A percentile compares a stretch with the other conserved stretches of the same genome.
Evolutionary conservation across 2,329 filamentous ascomycete genomes (phyloP).

Genomic region (Diaporthe citrichinensis): DNA sequence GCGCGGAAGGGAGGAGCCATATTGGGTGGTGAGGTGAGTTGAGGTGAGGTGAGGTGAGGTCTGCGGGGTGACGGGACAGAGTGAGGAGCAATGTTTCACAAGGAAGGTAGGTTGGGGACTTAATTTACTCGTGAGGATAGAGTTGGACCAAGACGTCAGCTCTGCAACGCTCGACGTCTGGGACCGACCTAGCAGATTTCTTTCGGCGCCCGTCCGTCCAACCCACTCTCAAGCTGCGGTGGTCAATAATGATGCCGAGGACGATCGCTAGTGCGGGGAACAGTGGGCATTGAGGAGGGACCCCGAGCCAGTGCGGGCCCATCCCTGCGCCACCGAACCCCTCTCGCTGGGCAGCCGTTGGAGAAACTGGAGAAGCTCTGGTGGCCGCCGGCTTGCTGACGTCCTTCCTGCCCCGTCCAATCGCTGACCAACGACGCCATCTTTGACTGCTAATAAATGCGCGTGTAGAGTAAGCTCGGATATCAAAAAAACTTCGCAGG

Average conservation of each 20-base stretch:
- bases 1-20: constrained; percentile 53
- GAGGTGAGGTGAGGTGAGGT: neutral
- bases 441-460: neutral
- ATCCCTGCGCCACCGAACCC: neutral
- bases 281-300: neutral
- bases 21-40: constrained; percentile 6
- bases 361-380: constrained; percentile 11
- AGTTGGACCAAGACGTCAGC: constrained; percentile 12
- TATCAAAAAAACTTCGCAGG: neutral
- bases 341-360: neutral
- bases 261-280: constrained; percentile 20
- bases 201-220: constrained; percentile 22
- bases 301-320: neutral
- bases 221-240: constrained; percentile 24
- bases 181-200: constrained; percentile 14
- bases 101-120: neutral
- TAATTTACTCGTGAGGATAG: neutral
- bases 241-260: constrained; percentile 34
- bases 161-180: neutral
- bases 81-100: neutral
- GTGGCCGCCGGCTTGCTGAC: neutral
- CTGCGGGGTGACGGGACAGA: neutral
- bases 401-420: neutral
- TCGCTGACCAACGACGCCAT: neutral
- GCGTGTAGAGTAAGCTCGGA: neutral